Percentiles rank a stretch among this genome's conserved stretches.
phyloP scores from a whole-genome alignment of 2,329 filamentous ascomycete species.

The Diaporthe ampelina region DNA sequence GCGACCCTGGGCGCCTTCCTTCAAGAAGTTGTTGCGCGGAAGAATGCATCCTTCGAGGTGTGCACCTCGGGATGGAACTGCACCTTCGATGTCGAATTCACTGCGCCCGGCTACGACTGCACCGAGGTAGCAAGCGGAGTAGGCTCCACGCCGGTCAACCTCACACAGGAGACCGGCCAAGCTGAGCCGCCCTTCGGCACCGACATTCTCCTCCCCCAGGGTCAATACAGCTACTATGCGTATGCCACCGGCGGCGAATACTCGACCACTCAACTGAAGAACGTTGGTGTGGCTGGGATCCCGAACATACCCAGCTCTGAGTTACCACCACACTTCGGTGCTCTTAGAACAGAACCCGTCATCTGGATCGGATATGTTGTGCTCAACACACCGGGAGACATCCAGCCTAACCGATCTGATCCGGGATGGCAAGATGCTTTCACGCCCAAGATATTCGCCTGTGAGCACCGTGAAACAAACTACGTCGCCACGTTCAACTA shows the following conservation, averaged over 20 bases:
- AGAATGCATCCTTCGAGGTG: conserved; percentile 51
- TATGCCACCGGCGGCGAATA: conserved; percentile 53
- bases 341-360: conserved; percentile 55
- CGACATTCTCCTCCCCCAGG: conserved; percentile 50
- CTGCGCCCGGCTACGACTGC: conserved; percentile 57
- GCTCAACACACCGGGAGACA: conserved; percentile 43
- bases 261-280: conserved; percentile 47
- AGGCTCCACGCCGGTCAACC: conserved; percentile 45
- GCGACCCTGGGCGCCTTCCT: conserved; percentile 45
- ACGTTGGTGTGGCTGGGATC: conserved; percentile 50
- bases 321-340: conserved; percentile 52
- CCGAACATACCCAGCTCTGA: conserved; percentile 46
- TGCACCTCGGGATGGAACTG: conserved; percentile 57
- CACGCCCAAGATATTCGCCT: conserved; percentile 53
- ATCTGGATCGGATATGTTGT: conserved; percentile 55
- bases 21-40: conserved; percentile 45
- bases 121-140: conserved; percentile 50
- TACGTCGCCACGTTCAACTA: conserved; percentile 54
- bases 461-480: conserved; percentile 54
- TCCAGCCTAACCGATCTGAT: conserved; percentile 44
- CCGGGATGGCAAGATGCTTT: conserved; percentile 51
- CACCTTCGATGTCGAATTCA: conserved; percentile 54
- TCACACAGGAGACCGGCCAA: conserved; percentile 47
- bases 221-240: conserved; percentile 52
- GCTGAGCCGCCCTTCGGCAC: conserved; percentile 50